These are phyloP conservation scores for Calonectria pseudoturangicola DNA, from an alignment of 2,329 filamentous ascomycete species.

Conservation along the genomic window DNA sequence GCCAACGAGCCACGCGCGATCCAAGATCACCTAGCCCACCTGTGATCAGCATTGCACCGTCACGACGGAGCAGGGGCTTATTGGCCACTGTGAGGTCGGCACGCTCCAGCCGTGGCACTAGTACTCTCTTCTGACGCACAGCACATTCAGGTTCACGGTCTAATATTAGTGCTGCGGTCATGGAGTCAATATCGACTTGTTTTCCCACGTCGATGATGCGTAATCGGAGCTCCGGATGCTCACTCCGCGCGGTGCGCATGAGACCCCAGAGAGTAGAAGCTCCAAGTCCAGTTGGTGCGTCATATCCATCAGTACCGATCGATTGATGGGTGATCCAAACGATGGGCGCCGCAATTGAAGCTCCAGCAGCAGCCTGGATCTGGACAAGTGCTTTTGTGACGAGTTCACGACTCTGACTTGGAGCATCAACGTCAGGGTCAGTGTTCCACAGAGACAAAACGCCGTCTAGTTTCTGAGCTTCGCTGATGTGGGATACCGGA, in stretches of 20 bases:
- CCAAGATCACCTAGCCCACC: neutral
- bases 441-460: neutral
- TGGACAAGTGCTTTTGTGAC: neutral
- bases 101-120: neutral
- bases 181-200: neutral
- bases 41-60: neutral
- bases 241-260: neutral
- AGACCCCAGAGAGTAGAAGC: neutral
- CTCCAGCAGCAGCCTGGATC: neutral
- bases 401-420: neutral
- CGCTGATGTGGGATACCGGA: neutral
- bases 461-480: neutral
- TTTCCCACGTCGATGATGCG: neutral
- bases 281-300: neutral
- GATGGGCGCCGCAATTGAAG: neutral
- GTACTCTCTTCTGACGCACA: neutral
- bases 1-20: neutral
- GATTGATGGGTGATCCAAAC: neutral
- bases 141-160: neutral
- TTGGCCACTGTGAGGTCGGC: neutral
- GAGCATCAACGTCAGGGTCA: neutral
- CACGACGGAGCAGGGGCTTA: neutral
- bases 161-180: neutral
- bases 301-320: neutral
- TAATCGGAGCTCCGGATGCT: slow-evolving; percentile 4